Percentiles rank a stretch among this genome's conserved stretches.
phyloP scores from a whole-genome alignment of 2,329 filamentous ascomycete genomes.

The Cladosporium phlei region DNA sequence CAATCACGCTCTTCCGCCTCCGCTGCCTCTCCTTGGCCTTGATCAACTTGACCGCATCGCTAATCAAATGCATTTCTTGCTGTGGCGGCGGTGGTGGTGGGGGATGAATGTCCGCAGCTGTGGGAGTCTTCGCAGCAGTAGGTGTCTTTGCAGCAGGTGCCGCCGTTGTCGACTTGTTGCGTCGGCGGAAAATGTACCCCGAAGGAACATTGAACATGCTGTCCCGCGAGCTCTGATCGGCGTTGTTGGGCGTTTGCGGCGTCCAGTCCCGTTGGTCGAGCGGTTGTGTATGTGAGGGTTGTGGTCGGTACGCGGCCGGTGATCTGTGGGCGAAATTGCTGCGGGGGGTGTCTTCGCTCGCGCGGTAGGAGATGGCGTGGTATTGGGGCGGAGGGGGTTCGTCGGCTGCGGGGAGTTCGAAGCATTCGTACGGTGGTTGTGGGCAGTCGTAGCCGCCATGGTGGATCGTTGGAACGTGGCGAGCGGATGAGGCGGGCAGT shows the following conservation, averaged over 20 bases:
- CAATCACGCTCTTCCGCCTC: slow-evolving; percentile 19
- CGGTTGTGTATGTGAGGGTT: slow-evolving; percentile 7
- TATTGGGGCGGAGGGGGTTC: slow-evolving; percentile 11
- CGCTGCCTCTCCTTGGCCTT: slow-evolving; percentile 20
- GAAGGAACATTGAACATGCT: slow-evolving; percentile 5
- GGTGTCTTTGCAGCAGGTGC: background rate
- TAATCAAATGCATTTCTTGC: slow-evolving; percentile 19
- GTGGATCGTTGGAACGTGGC: background rate
- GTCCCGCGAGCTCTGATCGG: slow-evolving; percentile 1
- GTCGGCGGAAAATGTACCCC: slow-evolving; percentile 8
- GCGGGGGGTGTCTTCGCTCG: background rate
- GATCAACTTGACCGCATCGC: slow-evolving; percentile 25
- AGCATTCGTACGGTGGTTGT: slow-evolving; percentile 11
- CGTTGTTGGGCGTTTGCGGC: slow-evolving; percentile 21
- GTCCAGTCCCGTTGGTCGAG: slow-evolving; percentile 24
- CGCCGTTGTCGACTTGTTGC: slow-evolving; percentile 7
- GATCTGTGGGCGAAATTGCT: background rate
- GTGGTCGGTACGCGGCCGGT: slow-evolving; percentile 11
- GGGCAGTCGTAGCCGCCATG: too few species aligned
- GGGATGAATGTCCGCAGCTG: too few species aligned
- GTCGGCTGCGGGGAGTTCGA: slow-evolving; percentile 7
- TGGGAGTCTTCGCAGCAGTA: background rate
- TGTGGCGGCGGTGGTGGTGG: background rate
- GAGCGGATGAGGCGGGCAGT: background rate
- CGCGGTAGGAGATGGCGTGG: slow-evolving; percentile 2